phyloP scores from a whole-genome alignment of 2,329 filamentous ascomycete genomes.

The Botryotinia convoluta region DNA sequence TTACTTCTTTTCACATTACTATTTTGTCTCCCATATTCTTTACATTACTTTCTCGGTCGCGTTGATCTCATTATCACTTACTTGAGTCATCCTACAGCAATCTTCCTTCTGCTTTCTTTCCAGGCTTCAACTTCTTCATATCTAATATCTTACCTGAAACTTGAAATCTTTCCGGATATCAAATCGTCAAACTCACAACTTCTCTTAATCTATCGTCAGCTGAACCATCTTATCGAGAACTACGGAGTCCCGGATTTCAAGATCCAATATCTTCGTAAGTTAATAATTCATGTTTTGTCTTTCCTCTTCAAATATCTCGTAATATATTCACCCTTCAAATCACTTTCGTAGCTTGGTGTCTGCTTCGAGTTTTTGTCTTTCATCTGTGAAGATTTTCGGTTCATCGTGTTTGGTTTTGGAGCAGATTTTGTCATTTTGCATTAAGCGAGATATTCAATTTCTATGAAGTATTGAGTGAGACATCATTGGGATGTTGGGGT shows the following conservation, averaged over 20 bases:
- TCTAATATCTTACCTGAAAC: neutral
- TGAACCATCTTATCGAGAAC: neutral
- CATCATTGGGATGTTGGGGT: neutral
- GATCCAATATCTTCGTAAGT: neutral
- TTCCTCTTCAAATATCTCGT: neutral
- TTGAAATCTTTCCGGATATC: neutral
- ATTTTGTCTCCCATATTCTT: neutral
- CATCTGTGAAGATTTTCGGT: neutral
- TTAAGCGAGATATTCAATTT: neutral
- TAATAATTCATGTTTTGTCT: neutral
- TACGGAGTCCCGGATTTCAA: neutral
- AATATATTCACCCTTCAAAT: neutral
- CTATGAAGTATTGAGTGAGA: neutral
- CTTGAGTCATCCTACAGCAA: neutral
- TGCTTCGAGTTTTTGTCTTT: neutral
- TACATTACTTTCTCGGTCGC: neutral
- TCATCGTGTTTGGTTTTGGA: neutral
- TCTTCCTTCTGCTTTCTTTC: neutral
- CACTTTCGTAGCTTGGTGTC: neutral
- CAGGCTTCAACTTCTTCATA: neutral
- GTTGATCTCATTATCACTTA: neutral
- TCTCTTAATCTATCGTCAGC: neutral
- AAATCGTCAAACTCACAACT: neutral
- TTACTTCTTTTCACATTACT: neutral
- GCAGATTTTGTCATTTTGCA: neutral